phyloP scores from a whole-genome alignment of 768 basidiomycete species.

The Hypholoma fasciculare region DNA sequence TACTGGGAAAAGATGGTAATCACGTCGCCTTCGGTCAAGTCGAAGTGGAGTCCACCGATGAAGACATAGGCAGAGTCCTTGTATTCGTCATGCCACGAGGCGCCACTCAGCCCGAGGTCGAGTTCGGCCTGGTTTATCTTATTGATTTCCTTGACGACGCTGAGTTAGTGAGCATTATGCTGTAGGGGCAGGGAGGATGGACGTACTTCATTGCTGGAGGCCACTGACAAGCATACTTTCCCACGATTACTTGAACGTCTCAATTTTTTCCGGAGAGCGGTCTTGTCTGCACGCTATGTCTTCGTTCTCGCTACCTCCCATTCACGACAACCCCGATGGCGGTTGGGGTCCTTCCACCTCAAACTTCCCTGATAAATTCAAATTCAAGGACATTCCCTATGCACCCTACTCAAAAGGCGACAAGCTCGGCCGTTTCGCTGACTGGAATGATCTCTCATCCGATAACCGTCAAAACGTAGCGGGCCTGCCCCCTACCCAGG shows the following conservation, averaged over 20 bases:
- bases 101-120: constrained; percentile 66
- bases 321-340: constrained; percentile 90
- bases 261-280: constrained; percentile 27
- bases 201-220: constrained; percentile 69
- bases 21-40: constrained; percentile 96
- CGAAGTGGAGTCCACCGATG: constrained; percentile 83
- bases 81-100: constrained; percentile 97
- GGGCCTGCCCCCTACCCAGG: constrained; percentile 47
- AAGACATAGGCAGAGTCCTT: constrained; percentile 98
- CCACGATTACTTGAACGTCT: constrained; percentile 29
- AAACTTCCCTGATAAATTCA: constrained; percentile 89
- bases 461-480: constrained; percentile 60
- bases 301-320: constrained; percentile 83
- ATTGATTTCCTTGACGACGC: constrained; percentile 91
- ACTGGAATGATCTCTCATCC: constrained; percentile 86
- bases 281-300: constrained; percentile 44
- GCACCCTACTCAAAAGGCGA: constrained; percentile 99
- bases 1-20: constrained; percentile 98
- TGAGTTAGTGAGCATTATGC: constrained; percentile 29
- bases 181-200: constrained; percentile 3
- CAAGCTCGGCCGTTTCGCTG: constrained; percentile 95
- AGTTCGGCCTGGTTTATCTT: constrained; percentile 92
- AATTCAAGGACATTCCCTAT: constrained; percentile 98
- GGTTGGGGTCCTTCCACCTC: constrained; percentile 87
- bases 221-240: constrained; percentile 29